Base-by-base conservation (phyloP, 768 basidiomycete genomes). In the Trametes punicea region DNA sequence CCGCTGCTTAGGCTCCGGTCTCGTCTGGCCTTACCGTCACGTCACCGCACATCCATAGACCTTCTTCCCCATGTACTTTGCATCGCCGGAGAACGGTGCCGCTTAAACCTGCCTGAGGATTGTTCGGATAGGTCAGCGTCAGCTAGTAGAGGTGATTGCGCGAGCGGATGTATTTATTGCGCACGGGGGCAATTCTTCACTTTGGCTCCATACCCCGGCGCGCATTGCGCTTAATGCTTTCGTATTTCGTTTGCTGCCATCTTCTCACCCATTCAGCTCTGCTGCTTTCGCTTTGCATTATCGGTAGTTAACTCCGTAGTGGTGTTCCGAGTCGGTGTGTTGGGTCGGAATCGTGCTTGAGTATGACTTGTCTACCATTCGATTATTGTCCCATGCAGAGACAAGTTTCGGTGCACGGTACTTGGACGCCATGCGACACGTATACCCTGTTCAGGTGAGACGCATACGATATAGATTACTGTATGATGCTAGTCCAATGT, bases 51-150 rank as follows among this genome's bases (percentile, higher is more conserved):
- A 54, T 55, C 38, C 44, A 38, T 59, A 45, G 56, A 57, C 44
- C 30, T 29, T 13, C 52, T 30, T 38, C 51, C 44, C 54, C 49
- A 53, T 60, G 49, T 60, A 60, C 53, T 48, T 47, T 60, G 41
- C 44, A 33, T 30, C 25, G 11, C 36, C 38, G 49, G 58, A 53
- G 44, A 48, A 8, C 16, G 29, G 36, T 23, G 29, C 40, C 20
- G 42, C 49, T 46, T 20, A 25, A 15, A 38, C 41, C 16, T 29
- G 20, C n/a, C 15, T 21, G 18, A 34, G 46, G 40, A n/a, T 49
- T 29, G 18, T 29, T 51, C 21, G 52, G 34, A 15, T 20, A 20
- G 27, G 27, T 53, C 25, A 29, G 55, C 52, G 36, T 57, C 49
- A 30, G 48, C 21, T 20, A 41, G 45, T 36, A 46, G 56, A 36